phyloP scores from a whole-genome alignment of 2,329 filamentous ascomycete species.

The Paraphaeosphaeria sporulosa region DNA sequence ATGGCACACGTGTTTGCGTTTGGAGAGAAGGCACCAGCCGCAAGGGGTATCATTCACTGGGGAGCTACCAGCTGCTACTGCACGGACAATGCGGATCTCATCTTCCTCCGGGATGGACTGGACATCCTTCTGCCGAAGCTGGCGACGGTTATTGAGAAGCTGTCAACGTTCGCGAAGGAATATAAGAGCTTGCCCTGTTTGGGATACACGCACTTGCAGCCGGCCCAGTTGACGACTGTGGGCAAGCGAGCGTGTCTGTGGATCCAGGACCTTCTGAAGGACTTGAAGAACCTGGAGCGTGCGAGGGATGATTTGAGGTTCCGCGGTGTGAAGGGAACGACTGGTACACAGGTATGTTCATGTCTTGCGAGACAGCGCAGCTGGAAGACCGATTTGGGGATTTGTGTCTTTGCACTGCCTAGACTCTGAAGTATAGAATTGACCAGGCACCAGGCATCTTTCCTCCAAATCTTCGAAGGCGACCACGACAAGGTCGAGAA shows the following conservation, averaged over 20 bases:
- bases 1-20: constrained; percentile 77
- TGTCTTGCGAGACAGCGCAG: not conserved
- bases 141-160: constrained; percentile 78
- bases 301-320: constrained; percentile 74
- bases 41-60: constrained; percentile 84
- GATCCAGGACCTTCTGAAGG: constrained; percentile 78
- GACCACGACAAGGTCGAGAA: constrained; percentile 67
- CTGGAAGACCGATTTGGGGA: no score
- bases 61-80: constrained; percentile 67
- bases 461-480: constrained; percentile 72
- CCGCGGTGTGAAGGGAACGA: constrained; percentile 67
- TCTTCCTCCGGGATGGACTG: constrained; percentile 77
- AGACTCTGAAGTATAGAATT: not conserved
- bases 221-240: constrained; percentile 70
- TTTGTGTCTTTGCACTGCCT: not conserved
- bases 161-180: constrained; percentile 74
- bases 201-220: constrained; percentile 78
- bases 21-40: constrained; percentile 75
- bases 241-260: constrained; percentile 75
- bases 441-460: constrained; percentile 66
- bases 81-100: constrained; percentile 80
- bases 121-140: constrained; percentile 80
- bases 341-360: constrained; percentile 40
- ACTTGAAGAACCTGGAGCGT: constrained; percentile 75
- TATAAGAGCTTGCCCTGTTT: constrained; percentile 77